Evolutionary conservation across 2,329 filamentous ascomycete genomes (phyloP).

Genomic region (Zarea fungicola): DNA sequence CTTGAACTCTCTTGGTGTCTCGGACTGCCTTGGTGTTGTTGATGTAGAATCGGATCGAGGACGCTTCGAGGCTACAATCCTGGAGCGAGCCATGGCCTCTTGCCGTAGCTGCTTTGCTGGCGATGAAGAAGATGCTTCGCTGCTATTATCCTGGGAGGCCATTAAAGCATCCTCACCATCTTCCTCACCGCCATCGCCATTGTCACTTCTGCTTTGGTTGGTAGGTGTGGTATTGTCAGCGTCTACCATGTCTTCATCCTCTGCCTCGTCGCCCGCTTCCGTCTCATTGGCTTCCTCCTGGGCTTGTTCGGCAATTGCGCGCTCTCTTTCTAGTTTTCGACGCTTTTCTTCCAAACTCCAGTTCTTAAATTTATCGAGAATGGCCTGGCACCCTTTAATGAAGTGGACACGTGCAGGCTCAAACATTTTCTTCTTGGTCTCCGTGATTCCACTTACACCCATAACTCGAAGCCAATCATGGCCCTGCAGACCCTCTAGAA

Average conservation of each 20-base stretch:
- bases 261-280: slow-evolving; percentile 21
- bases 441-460: slow-evolving; percentile 80
- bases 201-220: slow-evolving; percentile 23
- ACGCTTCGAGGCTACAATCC: slow-evolving; percentile 31
- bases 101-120: slow-evolving; percentile 68
- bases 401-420: slow-evolving; percentile 83
- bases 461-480: slow-evolving; percentile 91
- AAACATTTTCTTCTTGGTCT: slow-evolving; percentile 79
- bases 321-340: slow-evolving; percentile 70
- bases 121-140: slow-evolving; percentile 32
- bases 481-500: slow-evolving; percentile 78
- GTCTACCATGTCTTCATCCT: slow-evolving; percentile 24
- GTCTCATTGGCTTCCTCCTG: slow-evolving; percentile 32
- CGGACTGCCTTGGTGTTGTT: slow-evolving; percentile 28
- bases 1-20: slow-evolving; percentile 59
- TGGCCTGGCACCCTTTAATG: slow-evolving; percentile 71
- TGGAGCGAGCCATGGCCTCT: slow-evolving; percentile 57
- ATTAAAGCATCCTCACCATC: slow-evolving; percentile 10
- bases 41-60: slow-evolving; percentile 26
- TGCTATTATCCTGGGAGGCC: slow-evolving; percentile 53
- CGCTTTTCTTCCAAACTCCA: slow-evolving; percentile 91
- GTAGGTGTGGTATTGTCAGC: slow-evolving; percentile 29
- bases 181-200: slow-evolving; percentile 39
- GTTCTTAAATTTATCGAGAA: slow-evolving; percentile 79
- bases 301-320: slow-evolving; percentile 32